Evolutionary conservation across 495 filamentous ascomycete species (phyloP), one percentile per base, ranked within the genome.

Genomic region (Aspergillus steynii): DNA sequence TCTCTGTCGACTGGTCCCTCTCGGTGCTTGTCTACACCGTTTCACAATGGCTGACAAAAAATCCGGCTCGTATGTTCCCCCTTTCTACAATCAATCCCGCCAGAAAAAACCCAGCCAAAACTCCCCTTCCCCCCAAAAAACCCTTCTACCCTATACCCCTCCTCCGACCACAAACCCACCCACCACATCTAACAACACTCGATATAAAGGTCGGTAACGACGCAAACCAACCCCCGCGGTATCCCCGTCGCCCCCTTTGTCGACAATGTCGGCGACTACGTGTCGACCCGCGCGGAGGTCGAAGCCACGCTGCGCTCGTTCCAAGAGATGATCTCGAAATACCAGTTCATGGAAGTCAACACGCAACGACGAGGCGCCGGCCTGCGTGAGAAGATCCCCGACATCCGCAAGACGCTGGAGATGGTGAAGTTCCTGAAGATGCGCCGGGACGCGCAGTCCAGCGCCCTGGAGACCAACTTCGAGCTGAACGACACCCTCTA

Each of bases 261-360:
- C 71, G 94, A 97, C 77, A 91, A 93, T 73, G 94, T 99, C 57
- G 87, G 91, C 81, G 92, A 97, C 79, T 98, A 96, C 78, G 90
- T 98, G 65, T 82, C 92, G 61, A 86, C 88, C 8, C 86, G 94
- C 26, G 86, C 84, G 4, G 91, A 98, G 60, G 95, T 98, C 63
- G 95, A 98, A 73, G 78, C 84, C 27, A 96, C 93, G 29, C 82
- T 99, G 67, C 88, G 90, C 71, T 92, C 84, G 68, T 98, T 99
- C 75, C 95, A 98, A 75, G 95, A 99, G 82, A 96, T 99, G 96
- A 98, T 99, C 66, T 93, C 94, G 57, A 98, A 99, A 82, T 99
- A 99, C 79, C 96, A 98, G 74, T 99, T 97, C 78, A 99, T 99
- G 95, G 92, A 98, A 80, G 82, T 88, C 66, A 98, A 97, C 77